These are phyloP conservation scores for Inosperma sp. DNA, from an alignment of 768 basidiomycete genomes.

Conservation along the genomic window DNA sequence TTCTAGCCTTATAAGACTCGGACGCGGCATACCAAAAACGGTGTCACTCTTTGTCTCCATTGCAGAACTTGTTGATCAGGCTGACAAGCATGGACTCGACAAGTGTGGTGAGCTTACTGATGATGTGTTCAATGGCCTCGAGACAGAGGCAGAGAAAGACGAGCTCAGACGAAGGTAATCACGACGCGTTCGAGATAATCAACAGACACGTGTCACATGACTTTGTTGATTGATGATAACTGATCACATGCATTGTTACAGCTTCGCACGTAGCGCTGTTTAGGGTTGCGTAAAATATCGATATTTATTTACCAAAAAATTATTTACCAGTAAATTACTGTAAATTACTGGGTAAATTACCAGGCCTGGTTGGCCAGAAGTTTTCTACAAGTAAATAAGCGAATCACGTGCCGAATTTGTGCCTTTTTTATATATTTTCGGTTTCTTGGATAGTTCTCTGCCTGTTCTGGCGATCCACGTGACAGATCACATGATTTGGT, in stretches of 20 bases:
- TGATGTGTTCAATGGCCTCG: background rate
- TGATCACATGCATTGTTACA: background rate
- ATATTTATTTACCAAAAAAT: no score
- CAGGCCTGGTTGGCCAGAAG: no score
- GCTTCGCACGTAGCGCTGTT: background rate
- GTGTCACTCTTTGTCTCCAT: background rate
- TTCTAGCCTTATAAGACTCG: background rate
- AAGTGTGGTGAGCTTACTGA: background rate
- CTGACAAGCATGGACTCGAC: slow-evolving; percentile 1
- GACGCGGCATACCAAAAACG: background rate
- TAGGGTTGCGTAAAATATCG: no score
- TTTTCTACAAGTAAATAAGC: no score
- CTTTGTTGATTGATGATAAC: background rate
- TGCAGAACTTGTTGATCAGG: slow-evolving; percentile 2
- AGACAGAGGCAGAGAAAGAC: background rate
- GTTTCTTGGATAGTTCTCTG: no score
- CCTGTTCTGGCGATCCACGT: no score
- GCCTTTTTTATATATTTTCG: no score
- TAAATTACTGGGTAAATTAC: no score
- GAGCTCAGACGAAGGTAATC: background rate
- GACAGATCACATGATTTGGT: no score
- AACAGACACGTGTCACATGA: background rate
- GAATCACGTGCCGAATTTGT: no score
- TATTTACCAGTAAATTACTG: no score
- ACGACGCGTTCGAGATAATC: slow-evolving; percentile 1